These are phyloP conservation scores for Arthrinium puccinioides DNA, from an alignment of 2,329 filamentous ascomycete species.

Conservation along the genomic window DNA sequence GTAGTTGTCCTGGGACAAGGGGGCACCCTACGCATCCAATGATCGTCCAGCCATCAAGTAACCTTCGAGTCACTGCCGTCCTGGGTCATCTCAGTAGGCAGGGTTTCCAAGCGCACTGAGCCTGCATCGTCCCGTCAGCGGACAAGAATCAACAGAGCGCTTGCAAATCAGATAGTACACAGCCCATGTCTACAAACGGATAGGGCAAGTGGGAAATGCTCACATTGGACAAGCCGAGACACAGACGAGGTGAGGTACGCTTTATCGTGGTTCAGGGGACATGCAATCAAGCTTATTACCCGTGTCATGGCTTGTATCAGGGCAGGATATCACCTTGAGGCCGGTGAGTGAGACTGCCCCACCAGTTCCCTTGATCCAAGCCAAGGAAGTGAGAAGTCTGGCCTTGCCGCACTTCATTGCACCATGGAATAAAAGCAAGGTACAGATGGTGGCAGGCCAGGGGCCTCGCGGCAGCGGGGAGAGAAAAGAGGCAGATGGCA, in stretches of 20 bases:
- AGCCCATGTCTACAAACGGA: slow-evolving; percentile 23
- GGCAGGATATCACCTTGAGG: slow-evolving; percentile 6
- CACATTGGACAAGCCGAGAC: slow-evolving; percentile 13
- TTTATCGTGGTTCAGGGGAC: slow-evolving; percentile 6
- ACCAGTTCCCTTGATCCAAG: slow-evolving; percentile 17
- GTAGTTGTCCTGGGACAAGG: too few relatives aligned
- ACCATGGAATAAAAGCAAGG: too few relatives aligned
- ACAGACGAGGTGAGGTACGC: slow-evolving; percentile 8
- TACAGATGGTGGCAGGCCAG: too few relatives aligned
- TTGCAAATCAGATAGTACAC: slow-evolving; percentile 18
- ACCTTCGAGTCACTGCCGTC: slow-evolving; percentile 31
- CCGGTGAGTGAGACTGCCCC: slow-evolving; percentile 15
- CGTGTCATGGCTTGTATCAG: slow-evolving; percentile 10
- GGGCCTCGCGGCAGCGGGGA: slow-evolving; percentile 4
- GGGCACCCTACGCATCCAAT: background rate
- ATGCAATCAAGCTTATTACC: slow-evolving; percentile 13
- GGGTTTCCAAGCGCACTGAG: slow-evolving; percentile 24
- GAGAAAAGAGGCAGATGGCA: slow-evolving; percentile 17
- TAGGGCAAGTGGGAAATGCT: slow-evolving; percentile 17
- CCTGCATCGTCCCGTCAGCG: slow-evolving; percentile 29
- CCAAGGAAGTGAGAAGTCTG: too few relatives aligned
- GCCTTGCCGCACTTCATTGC: too few relatives aligned
- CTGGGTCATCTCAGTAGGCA: slow-evolving; percentile 21
- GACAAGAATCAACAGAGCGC: slow-evolving; percentile 13
- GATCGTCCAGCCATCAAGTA: slow-evolving; percentile 10